These are phyloP conservation scores for Sphaerulina musiva DNA, from an alignment of 2,329 filamentous ascomycete species.

Conservation along the genomic window DNA sequence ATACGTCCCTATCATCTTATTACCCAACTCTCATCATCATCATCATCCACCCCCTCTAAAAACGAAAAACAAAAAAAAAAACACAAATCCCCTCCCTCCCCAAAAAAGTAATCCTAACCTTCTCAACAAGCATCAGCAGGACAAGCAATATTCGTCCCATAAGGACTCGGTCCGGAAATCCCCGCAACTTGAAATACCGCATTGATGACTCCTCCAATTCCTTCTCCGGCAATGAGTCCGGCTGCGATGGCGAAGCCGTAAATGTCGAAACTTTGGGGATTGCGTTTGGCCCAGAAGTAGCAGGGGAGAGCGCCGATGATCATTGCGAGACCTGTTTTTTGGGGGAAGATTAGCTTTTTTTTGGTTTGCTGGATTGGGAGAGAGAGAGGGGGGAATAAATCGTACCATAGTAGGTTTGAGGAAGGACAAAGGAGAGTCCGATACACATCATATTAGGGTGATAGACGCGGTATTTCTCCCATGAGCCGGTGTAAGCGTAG, in stretches of 20 bases:
- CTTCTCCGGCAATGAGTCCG: conserved; percentile 58
- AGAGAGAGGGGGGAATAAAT: neutral
- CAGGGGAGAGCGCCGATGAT: conserved; percentile 50
- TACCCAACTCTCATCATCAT: no score
- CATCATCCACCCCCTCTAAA: no score
- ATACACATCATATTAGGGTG: conserved; percentile 57
- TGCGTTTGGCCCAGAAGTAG: conserved; percentile 50
- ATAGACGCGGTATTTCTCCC: conserved; percentile 50
- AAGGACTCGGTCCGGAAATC: conserved; percentile 36
- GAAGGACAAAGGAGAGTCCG: conserved; percentile 53
- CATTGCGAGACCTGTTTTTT: conserved; percentile 44
- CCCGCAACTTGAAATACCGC: conserved; percentile 47
- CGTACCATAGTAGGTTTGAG: conserved; percentile 49
- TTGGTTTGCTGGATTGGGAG: neutral
- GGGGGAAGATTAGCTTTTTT: neutral
- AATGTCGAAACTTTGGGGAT: conserved; percentile 49
- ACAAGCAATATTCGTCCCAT: conserved; percentile 41
- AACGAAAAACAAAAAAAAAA: no score
- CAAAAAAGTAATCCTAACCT: no score
- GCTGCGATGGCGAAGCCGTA: conserved; percentile 54
- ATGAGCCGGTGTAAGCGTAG: conserved; percentile 48
- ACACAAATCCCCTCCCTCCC: no score
- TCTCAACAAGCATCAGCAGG: conserved; percentile 33
- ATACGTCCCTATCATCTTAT: no score
- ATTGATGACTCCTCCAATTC: conserved; percentile 58